Evolutionary conservation across 768 basidiomycete genomes (phyloP), one percentile per base, ranked within the genome.

Genomic region (Tulasnella sp.): DNA sequence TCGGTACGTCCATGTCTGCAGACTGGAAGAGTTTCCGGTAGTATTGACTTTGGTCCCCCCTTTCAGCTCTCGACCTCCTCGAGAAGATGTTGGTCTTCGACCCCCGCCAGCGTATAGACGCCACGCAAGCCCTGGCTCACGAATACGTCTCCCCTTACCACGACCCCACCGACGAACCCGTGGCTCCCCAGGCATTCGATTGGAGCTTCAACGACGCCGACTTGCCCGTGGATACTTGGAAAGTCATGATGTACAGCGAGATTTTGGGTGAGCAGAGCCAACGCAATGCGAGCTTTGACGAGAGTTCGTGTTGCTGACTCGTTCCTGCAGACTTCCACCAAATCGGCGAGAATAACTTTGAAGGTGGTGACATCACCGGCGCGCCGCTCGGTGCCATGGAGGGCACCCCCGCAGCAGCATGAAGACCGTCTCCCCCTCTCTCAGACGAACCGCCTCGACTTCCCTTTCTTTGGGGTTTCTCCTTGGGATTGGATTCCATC

Each of bases 171-270:
- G 98, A 99, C 83, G 98, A 99, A 83, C 98, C 98, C 11, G 91
- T 92, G 26, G 94, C 98, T 16, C 90, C 87, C 23, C 96, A 98
- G 83, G 92, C 93, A 83, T 99, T 99, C 82, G 98, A 99, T 85
- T 99, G 98, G 98, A 93, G 92, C 82, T 99, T 99, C 90, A 99
- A 99, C 84, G 98, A 99, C 80, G 98, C 98, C 26, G 98, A 99
- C 84, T 87, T 99, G 69, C 98, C 98, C 0, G 93, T 99, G 15
- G 98, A 99, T 82, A 97, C 95, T 0, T 99, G 98, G 98, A 99
- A 98, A 86, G 97, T 98, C 83, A 99, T 99, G 98, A 99, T 99
- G 97, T 99, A 99, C 87, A 93, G 92, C 82, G 97, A 99, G 85
- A 99, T 98, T 80, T 87, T 98, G 16, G 95, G 96, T 95, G 82